Conservation (phyloP, 306 rosid species). For the Glycine tomentella region DNA sequence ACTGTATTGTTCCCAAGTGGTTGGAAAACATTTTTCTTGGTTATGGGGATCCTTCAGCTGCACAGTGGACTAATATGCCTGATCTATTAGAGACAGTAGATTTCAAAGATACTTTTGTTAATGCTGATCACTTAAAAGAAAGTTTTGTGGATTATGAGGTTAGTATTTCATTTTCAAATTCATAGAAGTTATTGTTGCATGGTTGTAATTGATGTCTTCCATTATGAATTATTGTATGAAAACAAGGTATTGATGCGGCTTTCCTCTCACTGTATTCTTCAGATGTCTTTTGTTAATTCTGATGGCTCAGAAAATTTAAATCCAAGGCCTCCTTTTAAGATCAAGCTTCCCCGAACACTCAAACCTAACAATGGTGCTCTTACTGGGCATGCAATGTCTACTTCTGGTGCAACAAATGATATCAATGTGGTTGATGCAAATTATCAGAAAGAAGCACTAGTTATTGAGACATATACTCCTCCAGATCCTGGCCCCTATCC, state of each 20-base stretch:
- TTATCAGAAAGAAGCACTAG: slow-evolving; percentile 65
- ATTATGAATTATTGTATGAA: slow-evolving; percentile 24
- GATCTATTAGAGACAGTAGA: slow-evolving; percentile 89
- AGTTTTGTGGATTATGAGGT: slow-evolving; percentile 87
- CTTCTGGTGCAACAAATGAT: slow-evolving; percentile 54
- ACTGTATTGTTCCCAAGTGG: slow-evolving; percentile 98
- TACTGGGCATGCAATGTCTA: slow-evolving; percentile 59
- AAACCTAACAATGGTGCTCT: slow-evolving; percentile 64
- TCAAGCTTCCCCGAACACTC: slow-evolving; percentile 76
- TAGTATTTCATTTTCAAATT: slow-evolving; percentile 42
- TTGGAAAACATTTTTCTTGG: slow-evolving; percentile 89
- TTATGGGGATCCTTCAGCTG: slow-evolving; percentile 97
- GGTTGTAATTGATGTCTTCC: slow-evolving; percentile 28
- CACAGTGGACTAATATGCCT: slow-evolving; percentile 98
- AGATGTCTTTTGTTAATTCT: slow-evolving; percentile 76
- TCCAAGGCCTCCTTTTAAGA: slow-evolving; percentile 85
- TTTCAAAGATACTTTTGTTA: slow-evolving; percentile 94
- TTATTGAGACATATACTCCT: slow-evolving; percentile 86
- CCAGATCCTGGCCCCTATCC: slow-evolving; percentile 99
- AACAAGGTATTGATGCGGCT: slow-evolving; percentile 28
- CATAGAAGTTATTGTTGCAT: slow-evolving; percentile 16
- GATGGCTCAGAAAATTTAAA: slow-evolving; percentile 66
- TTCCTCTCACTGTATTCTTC: slow-evolving; percentile 41
- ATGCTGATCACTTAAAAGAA: slow-evolving; percentile 79
- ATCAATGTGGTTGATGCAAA: slow-evolving; percentile 52